A percentile compares a stretch with the other conserved stretches of the same genome.
Conservation (phyloP, 1,284 basidiomycete genomes). For the Athelia psychrophila region DNA sequence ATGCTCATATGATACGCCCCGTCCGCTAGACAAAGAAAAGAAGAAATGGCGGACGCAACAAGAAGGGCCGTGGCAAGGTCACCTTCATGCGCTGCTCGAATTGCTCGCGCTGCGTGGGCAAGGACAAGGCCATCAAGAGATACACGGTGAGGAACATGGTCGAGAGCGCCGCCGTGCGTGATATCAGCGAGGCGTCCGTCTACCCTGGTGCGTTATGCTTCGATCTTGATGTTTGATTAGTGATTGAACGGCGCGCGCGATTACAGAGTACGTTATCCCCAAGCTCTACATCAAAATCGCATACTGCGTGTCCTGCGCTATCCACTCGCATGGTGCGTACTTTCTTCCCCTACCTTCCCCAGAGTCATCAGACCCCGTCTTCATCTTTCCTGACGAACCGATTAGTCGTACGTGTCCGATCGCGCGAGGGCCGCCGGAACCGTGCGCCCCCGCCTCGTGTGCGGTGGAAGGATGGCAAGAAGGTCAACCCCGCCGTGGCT, state of each 20-base stretch:
- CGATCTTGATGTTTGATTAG: background rate
- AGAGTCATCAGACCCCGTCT: too few species aligned
- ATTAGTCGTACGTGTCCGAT: conserved; percentile 92
- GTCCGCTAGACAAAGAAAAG: conserved; percentile 90
- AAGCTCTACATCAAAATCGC: conserved; percentile 99
- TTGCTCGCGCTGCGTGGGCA: conserved; percentile 92
- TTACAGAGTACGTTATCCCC: conserved; percentile 90
- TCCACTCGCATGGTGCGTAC: conserved; percentile 92
- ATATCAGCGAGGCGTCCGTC: conserved; percentile 95
- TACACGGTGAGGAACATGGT: conserved; percentile 99
- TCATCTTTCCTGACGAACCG: conserved; percentile 1
- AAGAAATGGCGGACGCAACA: conserved; percentile 98
- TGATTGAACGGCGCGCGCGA: conserved; percentile 7
- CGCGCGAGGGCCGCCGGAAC: conserved; percentile 91
- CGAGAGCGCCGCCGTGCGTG: conserved; percentile 95
- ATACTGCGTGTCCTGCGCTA: conserved; percentile 99
- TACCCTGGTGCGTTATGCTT: conserved; percentile 72
- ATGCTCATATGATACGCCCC: conserved; percentile 9
- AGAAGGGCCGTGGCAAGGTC: conserved; percentile 97
- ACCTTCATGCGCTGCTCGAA: conserved; percentile 95
- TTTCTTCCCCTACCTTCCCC: conserved; percentile 1
- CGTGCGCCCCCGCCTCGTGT: conserved; percentile 94
- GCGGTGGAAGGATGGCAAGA: conserved; percentile 98
- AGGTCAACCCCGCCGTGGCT: conserved; percentile 82
- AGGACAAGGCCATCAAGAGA: conserved; percentile 99